Evolutionary conservation across 306 rosid genomes (phyloP).

Genomic region (Crataegus laevigata): DNA sequence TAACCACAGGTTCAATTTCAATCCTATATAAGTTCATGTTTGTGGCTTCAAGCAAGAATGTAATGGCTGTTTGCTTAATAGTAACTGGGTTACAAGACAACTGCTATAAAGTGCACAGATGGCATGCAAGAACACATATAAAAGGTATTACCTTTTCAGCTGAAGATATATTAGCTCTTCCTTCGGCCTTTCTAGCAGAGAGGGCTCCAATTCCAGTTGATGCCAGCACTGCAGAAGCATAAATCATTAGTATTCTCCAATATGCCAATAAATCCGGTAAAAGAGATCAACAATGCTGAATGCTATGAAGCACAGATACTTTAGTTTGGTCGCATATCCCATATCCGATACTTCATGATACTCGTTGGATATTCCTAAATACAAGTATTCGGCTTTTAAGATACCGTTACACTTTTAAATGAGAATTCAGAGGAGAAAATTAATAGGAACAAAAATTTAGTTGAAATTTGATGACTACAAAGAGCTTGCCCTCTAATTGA

Average conservation of each 20-base stretch:
- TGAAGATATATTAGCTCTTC: slow-evolving; percentile 79
- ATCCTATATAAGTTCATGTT: not conserved
- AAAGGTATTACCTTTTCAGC: slow-evolving; percentile 72
- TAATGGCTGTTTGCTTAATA: not conserved
- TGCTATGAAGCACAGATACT: too few relatives aligned
- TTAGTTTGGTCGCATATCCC: too few relatives aligned
- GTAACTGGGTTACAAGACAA: not conserved
- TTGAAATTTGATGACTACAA: too few relatives aligned
- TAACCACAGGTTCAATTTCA: not conserved
- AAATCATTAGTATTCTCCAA: slow-evolving; percentile 18
- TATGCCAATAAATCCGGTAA: not conserved
- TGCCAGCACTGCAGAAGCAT: slow-evolving; percentile 71
- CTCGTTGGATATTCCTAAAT: too few relatives aligned
- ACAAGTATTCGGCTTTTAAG: too few relatives aligned
- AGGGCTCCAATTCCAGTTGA: slow-evolving; percentile 90
- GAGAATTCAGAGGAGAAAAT: too few relatives aligned
- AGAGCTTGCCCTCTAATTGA: too few relatives aligned
- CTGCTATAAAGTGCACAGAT: not conserved
- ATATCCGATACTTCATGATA: too few relatives aligned
- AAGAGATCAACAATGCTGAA: not conserved
- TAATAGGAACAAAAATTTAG: too few relatives aligned
- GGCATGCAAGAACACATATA: slow-evolving; percentile 1
- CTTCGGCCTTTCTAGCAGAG: slow-evolving; percentile 94
- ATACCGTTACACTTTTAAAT: too few relatives aligned
- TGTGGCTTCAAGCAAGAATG: not conserved